These are phyloP conservation scores for Moricandia arvensis DNA, from an alignment of 345 rosid genomes.

Conservation along the genomic window DNA sequence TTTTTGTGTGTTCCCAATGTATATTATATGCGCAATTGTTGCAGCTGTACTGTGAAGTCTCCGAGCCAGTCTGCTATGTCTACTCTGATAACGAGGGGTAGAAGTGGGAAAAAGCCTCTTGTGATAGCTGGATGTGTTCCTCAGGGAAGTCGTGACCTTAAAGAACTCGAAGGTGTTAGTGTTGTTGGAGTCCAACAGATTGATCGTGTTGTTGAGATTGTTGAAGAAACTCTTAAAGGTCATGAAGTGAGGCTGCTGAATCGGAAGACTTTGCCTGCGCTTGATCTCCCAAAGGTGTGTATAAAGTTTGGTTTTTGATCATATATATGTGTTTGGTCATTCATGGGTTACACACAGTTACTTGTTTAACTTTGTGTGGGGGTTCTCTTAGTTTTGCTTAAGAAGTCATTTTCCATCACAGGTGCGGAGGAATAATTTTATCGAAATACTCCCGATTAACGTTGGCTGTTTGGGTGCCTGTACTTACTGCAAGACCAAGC, in stretches of 20 bases:
- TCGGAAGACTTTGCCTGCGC: constrained; percentile 85
- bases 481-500: constrained; percentile 98
- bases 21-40: constrained; percentile 18
- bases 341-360: not conserved
- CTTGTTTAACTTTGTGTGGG: not conserved
- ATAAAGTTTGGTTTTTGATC: not conserved
- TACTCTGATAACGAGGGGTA: constrained; percentile 71
- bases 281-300: constrained; percentile 86
- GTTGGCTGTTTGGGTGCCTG: constrained; percentile 97
- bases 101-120: constrained; percentile 61
- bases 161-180: constrained; percentile 86
- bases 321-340: not conserved
- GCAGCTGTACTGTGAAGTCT: constrained; percentile 88
- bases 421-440: constrained; percentile 85
- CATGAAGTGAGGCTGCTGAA: constrained; percentile 85
- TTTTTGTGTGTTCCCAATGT: constrained; percentile 1
- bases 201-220: constrained; percentile 97
- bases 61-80: constrained; percentile 97
- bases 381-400: not conserved
- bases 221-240: constrained; percentile 94
- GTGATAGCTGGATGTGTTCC: constrained; percentile 99
- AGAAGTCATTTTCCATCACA: constrained; percentile 31
- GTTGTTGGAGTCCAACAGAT: constrained; percentile 95
- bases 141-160: constrained; percentile 86
- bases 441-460: constrained; percentile 91